Base-by-base conservation (phyloP, 2,329 filamentous ascomycete species). In the Penicillium hesseltinei region DNA sequence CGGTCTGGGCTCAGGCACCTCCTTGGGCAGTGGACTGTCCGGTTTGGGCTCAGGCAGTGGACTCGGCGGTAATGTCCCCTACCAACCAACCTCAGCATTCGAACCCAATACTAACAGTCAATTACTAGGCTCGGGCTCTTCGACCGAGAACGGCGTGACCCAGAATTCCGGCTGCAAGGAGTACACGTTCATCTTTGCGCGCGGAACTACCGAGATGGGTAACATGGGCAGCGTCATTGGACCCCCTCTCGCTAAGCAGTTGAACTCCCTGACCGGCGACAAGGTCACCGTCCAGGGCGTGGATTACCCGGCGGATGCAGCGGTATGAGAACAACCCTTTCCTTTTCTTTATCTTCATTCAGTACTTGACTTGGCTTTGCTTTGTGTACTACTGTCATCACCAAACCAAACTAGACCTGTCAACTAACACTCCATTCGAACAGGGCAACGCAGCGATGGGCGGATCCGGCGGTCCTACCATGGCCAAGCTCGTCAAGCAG, bases 211-310 rank as follows among this genome's bases (percentile, higher is more conserved):
- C 11, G 77, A 79, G 59, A 29, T 62, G 4, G 77, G 77, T 3
- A 80, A 78, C 57, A 76, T 80, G 63, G 77, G 77, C 8, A 66
- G 64, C 0, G 66, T 78, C 8, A 66, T 76, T 31, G 77, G 77
- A 1, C 77, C 77, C 2, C 69, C 72, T 3, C 65, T 74, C 3
- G 71, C 68, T 0, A 58, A 52, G 3, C 55, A 67, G 21, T 54
- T 74, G 39, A 57, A 63, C 40, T 60, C 64, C 0, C 42, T 68
- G 45, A 66, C 67, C 3, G 57, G 60, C 15, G 63, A 66, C 51
- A 66, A 71, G 45, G 65, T 71, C 23, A 66, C 62, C 13, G 59
- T 73, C 7, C 71, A 74, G 58, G 72, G 72, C 4, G 70, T 74
- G 8, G 63, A 66, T 7, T 74, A 74, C 46, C 62, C 69, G 19